Conservation (phyloP, 2,329 filamentous ascomycete species). For the Fusarium protoensiforme region DNA sequence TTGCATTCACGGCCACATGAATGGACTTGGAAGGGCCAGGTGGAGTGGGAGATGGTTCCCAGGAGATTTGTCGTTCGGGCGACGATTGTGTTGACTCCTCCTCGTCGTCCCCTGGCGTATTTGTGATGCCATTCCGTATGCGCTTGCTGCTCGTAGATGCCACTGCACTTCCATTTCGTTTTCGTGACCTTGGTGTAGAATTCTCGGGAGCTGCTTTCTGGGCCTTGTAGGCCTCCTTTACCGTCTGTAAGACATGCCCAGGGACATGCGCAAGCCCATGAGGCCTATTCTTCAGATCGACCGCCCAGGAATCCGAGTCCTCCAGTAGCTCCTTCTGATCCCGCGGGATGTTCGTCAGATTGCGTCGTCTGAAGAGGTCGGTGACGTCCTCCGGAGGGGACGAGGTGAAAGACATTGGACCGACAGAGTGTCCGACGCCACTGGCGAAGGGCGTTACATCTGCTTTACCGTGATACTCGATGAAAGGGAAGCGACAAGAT, state of each 20-base stretch:
- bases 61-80: conserved; percentile 23
- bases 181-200: conserved; percentile 7
- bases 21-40: background rate
- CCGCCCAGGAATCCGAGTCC: conserved; percentile 50
- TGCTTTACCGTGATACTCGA: conserved; percentile 14
- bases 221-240: conserved; percentile 40
- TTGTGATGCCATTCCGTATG: conserved; percentile 11
- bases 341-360: conserved; percentile 48
- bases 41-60: conserved; percentile 34
- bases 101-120: background rate
- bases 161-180: conserved; percentile 6
- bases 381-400: conserved; percentile 37
- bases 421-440: conserved; percentile 27
- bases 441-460: conserved; percentile 37
- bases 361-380: conserved; percentile 42
- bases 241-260: conserved; percentile 46
- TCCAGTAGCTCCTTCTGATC: conserved; percentile 54
- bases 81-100: conserved; percentile 6
- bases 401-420: conserved; percentile 43
- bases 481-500: conserved; percentile 2
- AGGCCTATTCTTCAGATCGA: conserved; percentile 36
- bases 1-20: background rate
- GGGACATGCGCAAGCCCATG: conserved; percentile 49
- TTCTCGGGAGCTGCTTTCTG: background rate
- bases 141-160: conserved; percentile 14